Conservation (phyloP, 805 yeast genomes). For the Hanseniaspora vineae region DNA sequence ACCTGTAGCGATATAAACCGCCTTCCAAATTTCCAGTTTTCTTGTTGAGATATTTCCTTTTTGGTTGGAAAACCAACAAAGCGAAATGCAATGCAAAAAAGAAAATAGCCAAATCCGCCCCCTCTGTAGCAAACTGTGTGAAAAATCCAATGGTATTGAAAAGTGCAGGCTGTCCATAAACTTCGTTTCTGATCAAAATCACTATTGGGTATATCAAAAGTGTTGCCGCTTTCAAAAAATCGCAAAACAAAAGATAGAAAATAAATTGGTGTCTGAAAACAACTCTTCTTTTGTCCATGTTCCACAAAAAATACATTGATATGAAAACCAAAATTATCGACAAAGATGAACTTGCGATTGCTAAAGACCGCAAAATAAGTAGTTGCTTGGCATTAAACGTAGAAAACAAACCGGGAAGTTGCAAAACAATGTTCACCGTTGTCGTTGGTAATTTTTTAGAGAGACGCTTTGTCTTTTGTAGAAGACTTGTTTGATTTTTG, state of each 20-base stretch:
- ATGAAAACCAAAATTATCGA: slow-evolving; percentile 43
- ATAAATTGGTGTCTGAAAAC: slow-evolving; percentile 64
- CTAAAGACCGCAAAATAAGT: slow-evolving; percentile 24
- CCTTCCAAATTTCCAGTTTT: slow-evolving; percentile 45
- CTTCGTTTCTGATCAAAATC: slow-evolving; percentile 29
- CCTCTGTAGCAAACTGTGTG: slow-evolving; percentile 69
- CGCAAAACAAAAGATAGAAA: slow-evolving; percentile 53
- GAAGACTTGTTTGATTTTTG: not conserved
- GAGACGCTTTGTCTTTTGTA: not conserved
- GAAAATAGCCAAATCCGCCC: slow-evolving; percentile 74
- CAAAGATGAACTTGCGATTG: slow-evolving; percentile 35
- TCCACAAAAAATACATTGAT: slow-evolving; percentile 45
- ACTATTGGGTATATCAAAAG: slow-evolving; percentile 58
- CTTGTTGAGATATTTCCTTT: slow-evolving; percentile 28
- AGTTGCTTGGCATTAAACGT: slow-evolving; percentile 12
- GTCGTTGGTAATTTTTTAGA: slow-evolving; percentile 10
- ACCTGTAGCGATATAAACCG: slow-evolving; percentile 52
- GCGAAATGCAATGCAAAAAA: slow-evolving; percentile 77
- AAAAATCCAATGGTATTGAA: slow-evolving; percentile 67
- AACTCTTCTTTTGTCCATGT: slow-evolving; percentile 49
- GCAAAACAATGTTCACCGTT: slow-evolving; percentile 19
- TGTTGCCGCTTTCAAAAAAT: slow-evolving; percentile 59
- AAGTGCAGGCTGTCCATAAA: slow-evolving; percentile 37
- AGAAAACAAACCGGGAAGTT: slow-evolving; percentile 23
- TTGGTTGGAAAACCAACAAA: slow-evolving; percentile 55